phyloP scores from a whole-genome alignment of 305 asterid species.

The Fraxinus platypoda region DNA sequence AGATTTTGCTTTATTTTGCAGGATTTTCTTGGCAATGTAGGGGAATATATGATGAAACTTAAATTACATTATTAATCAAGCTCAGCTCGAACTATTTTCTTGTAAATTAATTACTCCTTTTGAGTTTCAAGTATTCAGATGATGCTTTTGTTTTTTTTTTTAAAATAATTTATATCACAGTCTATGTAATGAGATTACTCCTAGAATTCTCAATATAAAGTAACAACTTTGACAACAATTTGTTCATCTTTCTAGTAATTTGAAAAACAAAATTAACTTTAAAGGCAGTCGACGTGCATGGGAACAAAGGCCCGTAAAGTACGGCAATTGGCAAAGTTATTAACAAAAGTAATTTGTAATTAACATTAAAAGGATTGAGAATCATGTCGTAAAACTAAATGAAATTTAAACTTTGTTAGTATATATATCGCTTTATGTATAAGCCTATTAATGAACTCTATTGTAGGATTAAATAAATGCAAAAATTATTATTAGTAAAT shows the following conservation, averaged over 20 bases:
- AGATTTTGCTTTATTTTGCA: neutral
- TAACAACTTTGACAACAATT: constrained; percentile 22
- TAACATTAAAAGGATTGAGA: neutral
- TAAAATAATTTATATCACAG: no score
- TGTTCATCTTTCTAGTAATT: constrained; percentile 28
- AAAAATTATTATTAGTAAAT: no score
- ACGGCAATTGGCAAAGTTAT: constrained; percentile 47
- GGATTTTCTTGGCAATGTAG: neutral
- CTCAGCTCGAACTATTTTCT: neutral
- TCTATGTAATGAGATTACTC: no score
- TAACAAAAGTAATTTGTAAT: constrained; percentile 28
- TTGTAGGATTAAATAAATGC: neutral
- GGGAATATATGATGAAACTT: neutral
- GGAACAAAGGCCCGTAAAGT: constrained; percentile 80
- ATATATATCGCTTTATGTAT: neutral
- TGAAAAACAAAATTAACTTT: constrained; percentile 28
- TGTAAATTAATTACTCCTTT: constrained; percentile 2
- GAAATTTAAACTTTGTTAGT: neutral
- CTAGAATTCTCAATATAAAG: constrained; percentile 19
- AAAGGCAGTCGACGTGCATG: constrained; percentile 49
- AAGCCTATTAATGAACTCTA: neutral
- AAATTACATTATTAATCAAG: neutral
- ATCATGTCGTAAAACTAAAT: neutral
- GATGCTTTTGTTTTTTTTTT: neutral
- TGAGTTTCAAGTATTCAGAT: neutral